Evolutionary conservation across 139 green algal species (phyloP), one percentile per base, ranked within the genome.

Genomic region (Closterium sp.): DNA sequence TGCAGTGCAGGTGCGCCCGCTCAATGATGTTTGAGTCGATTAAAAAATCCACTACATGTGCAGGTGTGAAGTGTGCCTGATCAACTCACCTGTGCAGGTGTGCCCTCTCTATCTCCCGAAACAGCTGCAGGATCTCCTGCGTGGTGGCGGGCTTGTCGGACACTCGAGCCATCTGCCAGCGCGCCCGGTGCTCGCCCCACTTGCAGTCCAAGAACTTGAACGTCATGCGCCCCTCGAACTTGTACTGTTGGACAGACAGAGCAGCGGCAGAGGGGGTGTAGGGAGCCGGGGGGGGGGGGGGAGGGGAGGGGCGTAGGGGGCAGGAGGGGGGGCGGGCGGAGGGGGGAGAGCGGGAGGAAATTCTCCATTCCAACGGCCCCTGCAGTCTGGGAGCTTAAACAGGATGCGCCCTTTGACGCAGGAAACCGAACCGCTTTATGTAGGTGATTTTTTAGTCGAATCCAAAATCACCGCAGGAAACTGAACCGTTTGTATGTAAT

Each of bases 141-240:
- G 9, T 28, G 7, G n/a, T 83, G 25, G 91, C 34, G 66, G 35
- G 6, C 28, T 88, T 89, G 35, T 94, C 66, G 3, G 91, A 94
- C 0, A 92, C 88, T 5, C 81, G 87, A 1, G 34, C 76, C 88
- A 94, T 93, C 85, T 89, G 76, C 91, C 91, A 94, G 33, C 88
- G 33, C 19, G 81, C 88, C 12, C 88, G 32, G 30, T 89, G 34
- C 34, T 90, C 88, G 84, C 91, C 91, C 91, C 91, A 94, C 66
- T 93, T 92, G 91, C 91, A 94, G 81, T 92, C 88, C 31, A 94
- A 83, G 28, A 38, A 93, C 91, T 93, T 92, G 35, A 33, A 34
- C 33, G 88, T 94, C 35, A 32, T 94, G 33, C 88, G 34, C 23
- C 88, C 66, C 88, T 84, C 91, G 30, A 94, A 92, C 69, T 91